Conservation (phyloP, 2,329 filamentous ascomycete genomes). For the Colletotrichum limetticola region DNA sequence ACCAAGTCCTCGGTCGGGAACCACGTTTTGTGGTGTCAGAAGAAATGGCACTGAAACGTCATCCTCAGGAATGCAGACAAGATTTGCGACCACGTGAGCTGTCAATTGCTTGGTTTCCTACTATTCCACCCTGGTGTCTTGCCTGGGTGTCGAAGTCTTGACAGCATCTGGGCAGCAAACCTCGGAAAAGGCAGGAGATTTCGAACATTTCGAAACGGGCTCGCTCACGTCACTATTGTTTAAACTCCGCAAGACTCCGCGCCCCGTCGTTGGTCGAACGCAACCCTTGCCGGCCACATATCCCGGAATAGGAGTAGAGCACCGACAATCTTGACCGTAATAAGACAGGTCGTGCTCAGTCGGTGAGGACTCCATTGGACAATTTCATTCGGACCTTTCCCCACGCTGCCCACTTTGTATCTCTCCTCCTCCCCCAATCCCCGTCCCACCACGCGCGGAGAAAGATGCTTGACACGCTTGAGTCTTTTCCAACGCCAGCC, state of each 20-base stretch:
- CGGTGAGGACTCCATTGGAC: conserved; percentile 20
- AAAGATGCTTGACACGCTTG: neutral
- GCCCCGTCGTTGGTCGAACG: neutral
- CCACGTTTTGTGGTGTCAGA: conserved; percentile 17
- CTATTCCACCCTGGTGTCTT: neutral
- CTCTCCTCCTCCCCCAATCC: neutral
- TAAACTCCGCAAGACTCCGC: conserved; percentile 34
- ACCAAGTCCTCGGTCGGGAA: neutral
- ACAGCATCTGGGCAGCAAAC: neutral
- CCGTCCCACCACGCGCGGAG: conserved; percentile 2
- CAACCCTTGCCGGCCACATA: conserved; percentile 3
- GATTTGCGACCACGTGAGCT: neutral
- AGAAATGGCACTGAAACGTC: conserved; percentile 2
- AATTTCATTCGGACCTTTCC: neutral
- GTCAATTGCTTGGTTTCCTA: neutral
- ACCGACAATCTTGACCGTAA: conserved; percentile 8
- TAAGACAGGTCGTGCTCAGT: neutral
- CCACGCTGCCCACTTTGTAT: conserved; percentile 5
- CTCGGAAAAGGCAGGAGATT: conserved; percentile 9
- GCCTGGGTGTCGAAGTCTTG: neutral
- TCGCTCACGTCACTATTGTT: conserved; percentile 25
- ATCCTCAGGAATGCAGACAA: neutral
- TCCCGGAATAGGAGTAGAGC: conserved; percentile 3
- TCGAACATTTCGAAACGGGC: conserved; percentile 25
- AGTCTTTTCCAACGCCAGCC: neutral